Conservation (phyloP, 2,329 filamentous ascomycete species). For the Colletotrichum gigasporum region DNA sequence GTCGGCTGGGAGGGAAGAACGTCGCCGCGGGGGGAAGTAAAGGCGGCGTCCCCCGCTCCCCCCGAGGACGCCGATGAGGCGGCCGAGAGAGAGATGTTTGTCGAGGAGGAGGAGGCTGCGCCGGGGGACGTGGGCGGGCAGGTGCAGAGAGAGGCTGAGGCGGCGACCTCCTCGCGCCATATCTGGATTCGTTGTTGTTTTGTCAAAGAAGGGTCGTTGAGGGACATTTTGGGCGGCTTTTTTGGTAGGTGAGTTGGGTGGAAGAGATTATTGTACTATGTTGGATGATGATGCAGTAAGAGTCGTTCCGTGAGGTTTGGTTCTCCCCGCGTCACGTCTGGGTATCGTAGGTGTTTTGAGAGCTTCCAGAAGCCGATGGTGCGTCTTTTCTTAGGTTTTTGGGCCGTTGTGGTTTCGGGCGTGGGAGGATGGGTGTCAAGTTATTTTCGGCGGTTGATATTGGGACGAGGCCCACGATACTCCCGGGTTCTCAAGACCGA, state of each 20-base stretch:
- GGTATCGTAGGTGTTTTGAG: too few relatives aligned
- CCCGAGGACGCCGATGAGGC: slow-evolving; percentile 29
- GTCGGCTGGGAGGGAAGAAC: slow-evolving; percentile 22
- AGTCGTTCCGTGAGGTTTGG: too few relatives aligned
- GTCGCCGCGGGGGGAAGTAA: slow-evolving; percentile 31
- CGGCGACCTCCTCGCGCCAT: slow-evolving; percentile 60
- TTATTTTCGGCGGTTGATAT: background rate
- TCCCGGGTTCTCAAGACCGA: background rate
- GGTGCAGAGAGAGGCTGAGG: slow-evolving; percentile 44
- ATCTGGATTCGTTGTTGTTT: slow-evolving; percentile 51
- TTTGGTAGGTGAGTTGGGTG: background rate
- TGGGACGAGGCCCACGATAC: background rate
- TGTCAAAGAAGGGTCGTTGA: background rate
- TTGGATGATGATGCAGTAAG: background rate
- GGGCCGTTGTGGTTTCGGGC: too few relatives aligned
- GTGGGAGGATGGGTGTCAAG: too few relatives aligned
- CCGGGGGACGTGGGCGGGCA: slow-evolving; percentile 43
- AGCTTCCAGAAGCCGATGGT: too few relatives aligned
- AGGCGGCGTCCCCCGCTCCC: slow-evolving; percentile 24
- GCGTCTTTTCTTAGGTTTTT: too few relatives aligned
- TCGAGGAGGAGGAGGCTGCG: slow-evolving; percentile 36
- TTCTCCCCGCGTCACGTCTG: too few relatives aligned
- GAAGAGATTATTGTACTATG: background rate
- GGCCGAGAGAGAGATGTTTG: slow-evolving; percentile 33
- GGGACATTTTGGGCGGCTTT: slow-evolving; percentile 8